Conservation (phyloP, 2,329 filamentous ascomycete genomes). For the Exophiala spinifera region DNA sequence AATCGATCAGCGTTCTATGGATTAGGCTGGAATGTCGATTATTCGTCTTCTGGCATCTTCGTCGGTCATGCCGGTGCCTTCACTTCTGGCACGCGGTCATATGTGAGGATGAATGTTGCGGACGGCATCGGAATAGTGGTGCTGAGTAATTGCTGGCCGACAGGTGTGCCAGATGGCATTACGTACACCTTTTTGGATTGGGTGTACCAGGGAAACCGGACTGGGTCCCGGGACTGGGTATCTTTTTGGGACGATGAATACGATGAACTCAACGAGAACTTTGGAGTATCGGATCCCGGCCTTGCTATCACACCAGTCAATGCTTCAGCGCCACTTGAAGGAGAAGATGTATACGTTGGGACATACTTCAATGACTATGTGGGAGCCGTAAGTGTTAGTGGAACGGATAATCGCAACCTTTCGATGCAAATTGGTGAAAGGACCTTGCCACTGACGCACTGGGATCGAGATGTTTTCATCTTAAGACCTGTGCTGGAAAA, state of each 20-base stretch:
- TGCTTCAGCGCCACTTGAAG: not conserved
- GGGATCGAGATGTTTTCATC: constrained; percentile 1
- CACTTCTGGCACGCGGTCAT: not conserved
- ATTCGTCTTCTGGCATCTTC: constrained; percentile 4
- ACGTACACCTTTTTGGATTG: constrained; percentile 3
- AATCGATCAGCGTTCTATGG: constrained; percentile 2
- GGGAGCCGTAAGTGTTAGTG: not conserved
- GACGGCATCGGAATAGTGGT: constrained; percentile 6
- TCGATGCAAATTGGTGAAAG: not conserved
- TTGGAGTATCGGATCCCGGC: not conserved
- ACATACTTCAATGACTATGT: constrained; percentile 4
- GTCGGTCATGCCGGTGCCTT: constrained; percentile 6
- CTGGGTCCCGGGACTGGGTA: not conserved
- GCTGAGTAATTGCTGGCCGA: constrained; percentile 4
- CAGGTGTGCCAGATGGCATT: constrained; percentile 2
- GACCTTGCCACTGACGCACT: not conserved
- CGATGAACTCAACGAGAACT: not conserved
- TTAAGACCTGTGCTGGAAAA: not conserved
- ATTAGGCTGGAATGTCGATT: constrained; percentile 7
- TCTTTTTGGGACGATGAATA: not conserved
- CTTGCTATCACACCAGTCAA: not conserved
- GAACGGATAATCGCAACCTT: not conserved
- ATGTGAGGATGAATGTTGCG: not conserved
- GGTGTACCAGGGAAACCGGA: constrained; percentile 3
- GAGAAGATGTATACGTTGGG: not conserved